Conservation (phyloP, 116 monocot species). For the Dioscorea cayenensis region DNA sequence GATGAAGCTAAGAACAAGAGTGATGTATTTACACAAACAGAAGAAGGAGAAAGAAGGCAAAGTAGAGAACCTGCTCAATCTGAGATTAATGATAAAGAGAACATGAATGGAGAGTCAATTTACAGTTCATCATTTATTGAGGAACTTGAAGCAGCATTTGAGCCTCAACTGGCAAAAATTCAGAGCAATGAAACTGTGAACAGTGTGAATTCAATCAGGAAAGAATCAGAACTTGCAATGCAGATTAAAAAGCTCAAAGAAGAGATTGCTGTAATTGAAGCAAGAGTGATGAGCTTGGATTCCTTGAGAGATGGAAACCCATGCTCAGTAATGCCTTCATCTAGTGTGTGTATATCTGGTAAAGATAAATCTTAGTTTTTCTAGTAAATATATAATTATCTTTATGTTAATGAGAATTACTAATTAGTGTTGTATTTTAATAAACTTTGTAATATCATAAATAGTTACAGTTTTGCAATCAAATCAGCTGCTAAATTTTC, state of each 20-base stretch:
- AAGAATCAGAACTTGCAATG: slow-evolving; percentile 20
- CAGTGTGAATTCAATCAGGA: background rate
- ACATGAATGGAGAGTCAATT: background rate
- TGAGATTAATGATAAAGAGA: background rate
- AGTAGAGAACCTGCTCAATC: background rate
- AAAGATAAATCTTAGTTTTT: background rate
- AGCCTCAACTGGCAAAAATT: background rate
- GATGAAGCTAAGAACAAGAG: background rate
- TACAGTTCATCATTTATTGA: background rate
- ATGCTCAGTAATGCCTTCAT: background rate
- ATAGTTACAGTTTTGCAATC: no score
- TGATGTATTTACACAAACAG: background rate
- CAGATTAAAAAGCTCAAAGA: slow-evolving; percentile 23
- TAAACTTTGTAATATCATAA: no score
- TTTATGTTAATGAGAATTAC: background rate
- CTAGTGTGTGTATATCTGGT: no score
- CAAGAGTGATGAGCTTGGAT: slow-evolving; percentile 15
- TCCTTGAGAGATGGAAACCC: slow-evolving; percentile 7
- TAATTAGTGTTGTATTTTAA: background rate
- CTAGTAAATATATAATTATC: background rate
- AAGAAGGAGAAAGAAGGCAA: background rate
- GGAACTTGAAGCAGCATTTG: slow-evolving; percentile 2
- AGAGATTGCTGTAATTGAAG: slow-evolving; percentile 25
- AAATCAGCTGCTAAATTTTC: no score
- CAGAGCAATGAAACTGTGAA: background rate